A percentile compares a stretch with the other conserved stretches of the same genome.
Evolutionary conservation across 176 grass and related monocot species (phyloP).

Genomic region (Triticum urartu): DNA sequence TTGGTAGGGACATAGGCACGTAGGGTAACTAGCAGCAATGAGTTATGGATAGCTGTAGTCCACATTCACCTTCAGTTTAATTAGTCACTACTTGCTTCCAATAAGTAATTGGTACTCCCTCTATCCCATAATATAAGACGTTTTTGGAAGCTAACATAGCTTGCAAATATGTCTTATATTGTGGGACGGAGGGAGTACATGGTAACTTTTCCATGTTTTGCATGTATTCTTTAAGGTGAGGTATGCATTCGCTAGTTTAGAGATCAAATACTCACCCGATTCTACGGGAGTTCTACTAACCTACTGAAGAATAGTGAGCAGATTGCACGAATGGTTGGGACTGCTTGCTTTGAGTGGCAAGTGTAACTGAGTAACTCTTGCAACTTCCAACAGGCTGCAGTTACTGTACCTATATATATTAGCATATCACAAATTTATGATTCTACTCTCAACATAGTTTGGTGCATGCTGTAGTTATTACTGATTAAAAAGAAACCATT

Average conservation of each 20-base stretch:
- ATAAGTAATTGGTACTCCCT: not conserved
- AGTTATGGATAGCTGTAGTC: not conserved
- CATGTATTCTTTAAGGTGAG: not conserved
- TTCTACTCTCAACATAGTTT: constrained; percentile 3
- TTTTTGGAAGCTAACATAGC: too few relatives aligned
- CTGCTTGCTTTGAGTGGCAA: not conserved
- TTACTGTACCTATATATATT: not conserved
- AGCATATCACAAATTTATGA: not conserved
- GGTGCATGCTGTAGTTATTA: constrained; percentile 5
- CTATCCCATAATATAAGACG: too few relatives aligned
- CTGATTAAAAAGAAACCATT: not conserved
- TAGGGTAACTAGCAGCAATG: not conserved
- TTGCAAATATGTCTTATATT: too few relatives aligned
- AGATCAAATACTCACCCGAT: not conserved
- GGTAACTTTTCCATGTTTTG: too few relatives aligned
- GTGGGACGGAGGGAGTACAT: too few relatives aligned
- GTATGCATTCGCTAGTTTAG: not conserved
- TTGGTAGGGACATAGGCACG: not conserved
- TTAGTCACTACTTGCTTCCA: not conserved
- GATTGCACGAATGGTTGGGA: not conserved
- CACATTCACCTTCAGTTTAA: constrained; percentile 2
- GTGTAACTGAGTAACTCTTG: not conserved
- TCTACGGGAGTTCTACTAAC: not conserved
- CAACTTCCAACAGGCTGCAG: constrained; percentile 8
- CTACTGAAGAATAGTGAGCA: not conserved